A percentile compares a stretch with the other conserved stretches of the same genome.
phyloP scores from a whole-genome alignment of 768 basidiomycete species.

The Kwoniella newhampshirensis region DNA sequence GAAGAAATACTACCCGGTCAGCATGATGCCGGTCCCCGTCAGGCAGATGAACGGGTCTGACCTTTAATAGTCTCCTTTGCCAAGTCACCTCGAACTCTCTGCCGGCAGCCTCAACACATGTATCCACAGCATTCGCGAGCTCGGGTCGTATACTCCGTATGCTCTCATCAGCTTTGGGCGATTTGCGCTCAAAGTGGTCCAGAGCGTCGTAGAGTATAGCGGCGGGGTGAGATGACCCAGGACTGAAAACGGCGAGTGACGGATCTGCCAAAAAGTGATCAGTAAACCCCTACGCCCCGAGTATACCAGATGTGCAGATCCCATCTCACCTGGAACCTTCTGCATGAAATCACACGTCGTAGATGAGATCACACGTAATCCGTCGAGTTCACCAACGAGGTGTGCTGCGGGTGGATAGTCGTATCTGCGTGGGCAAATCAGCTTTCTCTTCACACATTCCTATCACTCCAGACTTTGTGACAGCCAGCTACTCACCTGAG shows the following conservation, averaged over 20 bases:
- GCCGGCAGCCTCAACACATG: conserved; percentile 90
- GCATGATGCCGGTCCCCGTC: neutral
- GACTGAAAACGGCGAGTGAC: conserved; percentile 78
- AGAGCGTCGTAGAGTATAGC: conserved; percentile 92
- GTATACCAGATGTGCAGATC: too few relatives aligned
- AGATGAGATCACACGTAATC: conserved; percentile 76
- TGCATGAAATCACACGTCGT: conserved; percentile 84
- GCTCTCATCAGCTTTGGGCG: conserved; percentile 89
- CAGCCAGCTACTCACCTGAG: conserved; percentile 70
- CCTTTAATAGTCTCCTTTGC: conserved; percentile 83
- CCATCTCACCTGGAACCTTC: conserved; percentile 86
- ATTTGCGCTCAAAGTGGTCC: conserved; percentile 77
- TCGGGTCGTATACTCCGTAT: conserved; percentile 85
- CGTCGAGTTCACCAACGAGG: conserved; percentile 82
- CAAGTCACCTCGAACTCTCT: conserved; percentile 86
- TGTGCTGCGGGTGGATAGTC: conserved; percentile 72
- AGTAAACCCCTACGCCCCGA: too few relatives aligned
- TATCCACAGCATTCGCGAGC: conserved; percentile 79
- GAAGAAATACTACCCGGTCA: conserved; percentile 14
- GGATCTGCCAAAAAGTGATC: conserved; percentile 59
- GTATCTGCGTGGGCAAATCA: conserved; percentile 60
- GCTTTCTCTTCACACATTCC: too few relatives aligned
- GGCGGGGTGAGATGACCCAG: conserved; percentile 86
- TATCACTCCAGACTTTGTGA: too few relatives aligned
- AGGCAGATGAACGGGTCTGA: conserved; percentile 49